A percentile compares a stretch with the other conserved stretches of the same genome.
Evolutionary conservation across 2,329 filamentous ascomycete genomes (phyloP).

Genomic region (Cladosporium sp.): DNA sequence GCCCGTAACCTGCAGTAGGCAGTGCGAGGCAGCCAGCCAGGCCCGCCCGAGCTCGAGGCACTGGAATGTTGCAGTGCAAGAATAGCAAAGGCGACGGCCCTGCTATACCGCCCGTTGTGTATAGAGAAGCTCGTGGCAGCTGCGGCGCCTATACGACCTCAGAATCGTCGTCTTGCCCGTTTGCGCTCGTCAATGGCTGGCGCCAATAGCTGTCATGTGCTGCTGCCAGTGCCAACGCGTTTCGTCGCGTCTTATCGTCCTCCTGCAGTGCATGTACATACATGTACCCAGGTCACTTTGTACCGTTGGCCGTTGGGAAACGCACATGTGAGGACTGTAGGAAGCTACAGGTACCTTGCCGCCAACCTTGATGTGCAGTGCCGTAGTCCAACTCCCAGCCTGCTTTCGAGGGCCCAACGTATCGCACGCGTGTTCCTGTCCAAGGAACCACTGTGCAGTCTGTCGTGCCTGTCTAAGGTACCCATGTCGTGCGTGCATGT

Average conservation of each 20-base stretch:
- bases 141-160: constrained; percentile 10
- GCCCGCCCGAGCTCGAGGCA: constrained; percentile 9
- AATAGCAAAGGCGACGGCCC: constrained; percentile 9
- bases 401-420: not conserved
- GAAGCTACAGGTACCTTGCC: not conserved
- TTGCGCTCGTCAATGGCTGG: not conserved
- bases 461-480: constrained; percentile 7
- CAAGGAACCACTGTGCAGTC: constrained; percentile 5
- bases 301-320: constrained; percentile 12
- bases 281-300: constrained; percentile 6
- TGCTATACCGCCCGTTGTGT: constrained; percentile 15
- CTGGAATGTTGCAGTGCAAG: constrained; percentile 7
- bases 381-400: not conserved
- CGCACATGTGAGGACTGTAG: constrained; percentile 9
- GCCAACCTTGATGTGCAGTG: not conserved
- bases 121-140: constrained; percentile 6
- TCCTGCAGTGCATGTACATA: constrained; percentile 8
- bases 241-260: constrained; percentile 7
- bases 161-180: not conserved
- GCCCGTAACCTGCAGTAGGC: constrained; percentile 6
- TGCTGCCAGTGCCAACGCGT: not conserved
- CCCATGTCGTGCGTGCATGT: not conserved
- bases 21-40: constrained; percentile 6
- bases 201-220: constrained; percentile 7
- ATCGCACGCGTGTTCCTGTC: not conserved